A percentile compares a stretch with the other conserved stretches of the same genome.
Conservation (phyloP, 1,284 basidiomycete genomes). For the Vanrija sp. region DNA sequence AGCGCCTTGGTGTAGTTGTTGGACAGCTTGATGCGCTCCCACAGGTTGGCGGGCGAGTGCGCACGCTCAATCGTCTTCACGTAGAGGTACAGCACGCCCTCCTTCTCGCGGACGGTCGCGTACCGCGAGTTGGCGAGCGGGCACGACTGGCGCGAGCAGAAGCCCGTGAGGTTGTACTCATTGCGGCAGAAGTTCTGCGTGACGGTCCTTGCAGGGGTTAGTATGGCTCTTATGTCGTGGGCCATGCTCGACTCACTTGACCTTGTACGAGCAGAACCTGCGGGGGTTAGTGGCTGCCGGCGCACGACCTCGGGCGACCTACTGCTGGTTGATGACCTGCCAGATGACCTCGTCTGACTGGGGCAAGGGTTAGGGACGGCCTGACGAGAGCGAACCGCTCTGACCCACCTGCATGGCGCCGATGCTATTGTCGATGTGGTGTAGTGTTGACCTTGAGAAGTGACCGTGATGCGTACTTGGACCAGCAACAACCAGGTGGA, state of each 20-base stretch:
- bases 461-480: background rate
- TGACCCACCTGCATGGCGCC: conserved; percentile 43
- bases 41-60: conserved; percentile 92
- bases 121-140: conserved; percentile 95
- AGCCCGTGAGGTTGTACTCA: conserved; percentile 97
- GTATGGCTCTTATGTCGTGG: background rate
- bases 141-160: conserved; percentile 94
- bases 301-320: conserved; percentile 12
- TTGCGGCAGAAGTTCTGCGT: conserved; percentile 98
- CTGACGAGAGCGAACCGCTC: background rate
- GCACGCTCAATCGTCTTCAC: conserved; percentile 98
- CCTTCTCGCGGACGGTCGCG: conserved; percentile 92
- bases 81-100: conserved; percentile 91
- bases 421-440: background rate
- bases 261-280: conserved; percentile 87
- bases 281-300: background rate
- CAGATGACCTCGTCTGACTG: conserved; percentile 95
- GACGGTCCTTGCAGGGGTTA: conserved; percentile 59
- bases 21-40: conserved; percentile 91
- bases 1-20: conserved; percentile 93
- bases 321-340: conserved; percentile 87
- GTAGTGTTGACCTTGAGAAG: too few species aligned
- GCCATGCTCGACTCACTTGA: conserved; percentile 67
- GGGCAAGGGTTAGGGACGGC: conserved; percentile 32
- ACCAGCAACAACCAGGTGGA: background rate